A percentile compares a stretch with the other conserved stretches of the same genome.
Conservation (phyloP, 768 basidiomycete genomes). For the Leccinum imitatum region DNA sequence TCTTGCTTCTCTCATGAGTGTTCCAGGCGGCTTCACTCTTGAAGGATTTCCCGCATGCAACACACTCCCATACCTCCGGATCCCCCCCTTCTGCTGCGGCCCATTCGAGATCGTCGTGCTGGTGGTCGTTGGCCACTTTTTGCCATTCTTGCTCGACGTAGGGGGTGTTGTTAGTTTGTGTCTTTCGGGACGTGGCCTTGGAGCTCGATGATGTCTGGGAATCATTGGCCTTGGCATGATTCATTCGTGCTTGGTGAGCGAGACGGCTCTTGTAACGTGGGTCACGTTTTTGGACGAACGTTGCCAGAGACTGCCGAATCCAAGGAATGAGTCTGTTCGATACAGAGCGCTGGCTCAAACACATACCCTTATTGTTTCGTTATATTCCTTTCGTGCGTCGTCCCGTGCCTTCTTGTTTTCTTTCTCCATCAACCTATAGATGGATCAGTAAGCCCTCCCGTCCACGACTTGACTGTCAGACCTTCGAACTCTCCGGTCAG, state of each 20-base stretch:
- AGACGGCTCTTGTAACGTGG: constrained; percentile 77
- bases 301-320: constrained; percentile 58
- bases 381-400: constrained; percentile 86
- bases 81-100: constrained; percentile 68
- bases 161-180: constrained; percentile 27
- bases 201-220: constrained; percentile 32
- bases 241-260: constrained; percentile 44
- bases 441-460: background rate
- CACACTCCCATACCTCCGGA: constrained; percentile 88
- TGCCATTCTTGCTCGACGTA: constrained; percentile 95
- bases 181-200: constrained; percentile 30
- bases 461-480: constrained; percentile 28
- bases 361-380: constrained; percentile 82
- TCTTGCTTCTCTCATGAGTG: constrained; percentile 94
- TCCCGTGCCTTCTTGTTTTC: constrained; percentile 94
- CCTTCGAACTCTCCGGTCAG: constrained; percentile 83
- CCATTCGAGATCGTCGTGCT: constrained; percentile 64
- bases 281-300: constrained; percentile 83
- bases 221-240: constrained; percentile 28
- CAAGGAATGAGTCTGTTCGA: background rate
- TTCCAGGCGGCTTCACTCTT: constrained; percentile 92
- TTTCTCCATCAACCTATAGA: constrained; percentile 80
- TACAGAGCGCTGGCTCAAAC: background rate
- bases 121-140: constrained; percentile 44
- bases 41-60: constrained; percentile 90